Base-by-base conservation (phyloP, 2,329 filamentous ascomycete species). In the Zymoseptoria pseudotritici region DNA sequence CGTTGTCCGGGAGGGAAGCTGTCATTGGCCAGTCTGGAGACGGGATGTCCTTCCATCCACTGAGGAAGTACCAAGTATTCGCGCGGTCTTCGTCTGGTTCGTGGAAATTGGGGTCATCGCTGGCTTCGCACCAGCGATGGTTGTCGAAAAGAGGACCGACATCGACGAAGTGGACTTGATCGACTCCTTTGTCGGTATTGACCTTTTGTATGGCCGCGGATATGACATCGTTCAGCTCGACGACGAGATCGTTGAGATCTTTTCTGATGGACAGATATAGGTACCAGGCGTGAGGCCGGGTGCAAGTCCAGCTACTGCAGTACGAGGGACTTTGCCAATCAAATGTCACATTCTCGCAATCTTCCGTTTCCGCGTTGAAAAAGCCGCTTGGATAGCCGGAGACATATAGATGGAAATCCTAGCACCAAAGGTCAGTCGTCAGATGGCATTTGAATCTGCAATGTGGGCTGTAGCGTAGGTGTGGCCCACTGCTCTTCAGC, bases 41-140 rank as follows among this genome's bases (percentile, higher is more conserved):
- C 26, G 26, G 26, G 2, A 29, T 29, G 55, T 57, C 55, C 20
- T 51, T 50, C 55, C 55, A 57, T 22, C 55, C 55, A 20, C 19
- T 24, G 46, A 57, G 36, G 46, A 57, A 57, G 22, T 52, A 36
- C 55, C 55, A 57, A 19, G 55, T 57, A 22, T 57, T 50, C 5
- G 21, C 42, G 42, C 55, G 42, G 22, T 51, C 24, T n/a, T 50
- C 55, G 7, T 29, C 26, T 26, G 55, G 55, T 20, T 57, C 55
- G n/a, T 9, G 19, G 26, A 52, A 10, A 24, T 26, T n/a, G 20
- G 42, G 21, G 26, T 29, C 26, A 29, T 29, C 8, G 26, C 26
- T 29, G 26, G 26, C 26, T 52, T 57, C 55, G 36, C 55, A 57
- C 19, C 19, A 57, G 22, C 55, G 55, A 13, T 53, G 55, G n/a